These are phyloP conservation scores for Tilletia walkeri DNA, from an alignment of 1,284 basidiomycete genomes.

Conservation along the genomic window DNA sequence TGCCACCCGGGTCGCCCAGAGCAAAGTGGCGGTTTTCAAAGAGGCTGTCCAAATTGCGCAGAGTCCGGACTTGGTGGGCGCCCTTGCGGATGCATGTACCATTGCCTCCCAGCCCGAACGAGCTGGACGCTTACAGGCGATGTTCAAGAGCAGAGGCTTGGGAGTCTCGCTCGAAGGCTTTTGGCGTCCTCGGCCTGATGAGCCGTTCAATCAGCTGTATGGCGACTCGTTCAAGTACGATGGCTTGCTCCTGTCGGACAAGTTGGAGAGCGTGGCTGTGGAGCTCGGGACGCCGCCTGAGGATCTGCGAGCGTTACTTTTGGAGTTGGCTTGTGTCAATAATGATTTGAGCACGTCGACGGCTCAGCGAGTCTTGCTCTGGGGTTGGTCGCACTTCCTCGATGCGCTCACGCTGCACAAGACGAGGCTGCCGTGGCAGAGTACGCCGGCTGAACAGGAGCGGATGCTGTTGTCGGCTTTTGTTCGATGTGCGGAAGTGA, in stretches of 20 bases:
- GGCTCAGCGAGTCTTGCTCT: slow-evolving; percentile 7
- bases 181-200: not conserved
- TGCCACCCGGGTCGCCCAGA: not conserved
- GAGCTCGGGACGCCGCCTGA: not conserved
- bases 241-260: not conserved
- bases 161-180: not conserved
- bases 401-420: not conserved
- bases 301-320: not conserved
- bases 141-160: not conserved
- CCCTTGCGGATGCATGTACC: not conserved
- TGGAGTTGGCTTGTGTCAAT: slow-evolving; percentile 4
- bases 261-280: slow-evolving; percentile 1
- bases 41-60: slow-evolving; percentile 3
- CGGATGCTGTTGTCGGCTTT: not conserved
- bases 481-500: not conserved
- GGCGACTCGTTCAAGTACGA: slow-evolving; percentile 16
- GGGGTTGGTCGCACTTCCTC: slow-evolving; percentile 8
- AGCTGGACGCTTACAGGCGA: not conserved
- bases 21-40: not conserved
- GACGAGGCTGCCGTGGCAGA: slow-evolving; percentile 5
- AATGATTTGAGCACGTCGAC: slow-evolving; percentile 12
- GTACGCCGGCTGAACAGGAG: slow-evolving; percentile 7
- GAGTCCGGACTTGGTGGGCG: not conserved
- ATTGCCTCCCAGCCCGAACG: not conserved
- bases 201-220: slow-evolving; percentile 14